Percentiles rank a stretch among this genome's conserved stretches.
phyloP scores from a whole-genome alignment of 306 rosid genomes.

The Prunus salicina region DNA sequence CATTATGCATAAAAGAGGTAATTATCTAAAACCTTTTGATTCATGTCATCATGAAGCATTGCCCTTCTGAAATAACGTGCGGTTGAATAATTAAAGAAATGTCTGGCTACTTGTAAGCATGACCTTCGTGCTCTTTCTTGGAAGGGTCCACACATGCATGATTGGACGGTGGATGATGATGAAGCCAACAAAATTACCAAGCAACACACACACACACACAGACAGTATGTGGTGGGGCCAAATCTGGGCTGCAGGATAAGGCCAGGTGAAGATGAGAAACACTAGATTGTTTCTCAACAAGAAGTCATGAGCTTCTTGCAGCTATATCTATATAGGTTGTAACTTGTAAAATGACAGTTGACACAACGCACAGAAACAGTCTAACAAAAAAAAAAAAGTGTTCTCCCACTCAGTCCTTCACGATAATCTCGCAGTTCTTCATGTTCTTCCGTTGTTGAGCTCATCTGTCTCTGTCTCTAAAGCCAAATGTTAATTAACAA shows the following conservation, averaged over 20 bases:
- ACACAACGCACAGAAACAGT: constrained; percentile 1
- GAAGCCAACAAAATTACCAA: not conserved
- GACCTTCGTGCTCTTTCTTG: constrained; percentile 2
- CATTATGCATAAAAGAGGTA: not conserved
- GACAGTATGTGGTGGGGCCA: constrained; percentile 12
- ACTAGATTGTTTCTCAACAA: constrained; percentile 11
- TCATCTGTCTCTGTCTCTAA: constrained; percentile 1
- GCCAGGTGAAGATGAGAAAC: constrained; percentile 24
- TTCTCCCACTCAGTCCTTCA: constrained; percentile 38
- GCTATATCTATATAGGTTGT: not conserved
- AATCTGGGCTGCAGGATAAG: constrained; percentile 19
- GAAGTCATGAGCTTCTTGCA: constrained; percentile 66
- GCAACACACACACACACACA: not conserved
- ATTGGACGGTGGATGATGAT: constrained; percentile 7
- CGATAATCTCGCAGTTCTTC: constrained; percentile 66
- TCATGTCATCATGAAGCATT: constrained; percentile 1
- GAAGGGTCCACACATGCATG: not conserved
- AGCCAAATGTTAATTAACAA: not conserved
- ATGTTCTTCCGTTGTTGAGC: constrained; percentile 21
- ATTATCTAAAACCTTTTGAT: not conserved
- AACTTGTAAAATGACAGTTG: constrained; percentile 44
- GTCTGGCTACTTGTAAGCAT: not conserved
- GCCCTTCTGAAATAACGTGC: constrained; percentile 4
- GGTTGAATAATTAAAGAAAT: not conserved
- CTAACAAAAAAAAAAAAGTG: not conserved